phyloP scores from a whole-genome alignment of 768 basidiomycete genomes.

The Fibroporia radiculosa region DNA sequence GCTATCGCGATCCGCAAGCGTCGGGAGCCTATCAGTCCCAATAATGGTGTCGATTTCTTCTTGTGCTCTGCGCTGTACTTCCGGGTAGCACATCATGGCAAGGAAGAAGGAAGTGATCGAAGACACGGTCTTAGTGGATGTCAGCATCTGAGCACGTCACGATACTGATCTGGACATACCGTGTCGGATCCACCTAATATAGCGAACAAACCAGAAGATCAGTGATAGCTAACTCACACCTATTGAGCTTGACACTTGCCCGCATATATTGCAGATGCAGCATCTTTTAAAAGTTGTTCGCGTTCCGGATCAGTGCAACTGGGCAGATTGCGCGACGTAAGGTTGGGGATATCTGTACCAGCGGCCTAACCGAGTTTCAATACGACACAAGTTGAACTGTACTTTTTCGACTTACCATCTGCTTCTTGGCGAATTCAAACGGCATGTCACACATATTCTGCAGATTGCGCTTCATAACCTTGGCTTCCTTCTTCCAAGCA shows the following conservation, averaged over 20 bases:
- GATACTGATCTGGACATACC: slow-evolving; percentile 16
- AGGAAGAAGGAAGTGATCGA: slow-evolving; percentile 11
- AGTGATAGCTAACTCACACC: not conserved
- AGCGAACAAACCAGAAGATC: not conserved
- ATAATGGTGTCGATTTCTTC: slow-evolving; percentile 28
- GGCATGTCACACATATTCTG: slow-evolving; percentile 18
- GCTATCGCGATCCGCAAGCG: slow-evolving; percentile 18
- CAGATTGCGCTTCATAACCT: slow-evolving; percentile 17
- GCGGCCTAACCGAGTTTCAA: slow-evolving; percentile 6
- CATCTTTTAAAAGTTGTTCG: slow-evolving; percentile 58
- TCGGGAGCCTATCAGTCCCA: slow-evolving; percentile 37
- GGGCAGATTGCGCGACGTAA: slow-evolving; percentile 15
- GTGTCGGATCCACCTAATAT: slow-evolving; percentile 3
- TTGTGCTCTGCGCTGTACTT: slow-evolving; percentile 29
- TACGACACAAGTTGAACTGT: too few relatives aligned
- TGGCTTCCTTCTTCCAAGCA: slow-evolving; percentile 26
- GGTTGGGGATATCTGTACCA: slow-evolving; percentile 15
- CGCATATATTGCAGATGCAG: slow-evolving; percentile 21
- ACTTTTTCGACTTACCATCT: slow-evolving; percentile 21
- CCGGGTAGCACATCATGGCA: slow-evolving; percentile 31
- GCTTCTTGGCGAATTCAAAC: slow-evolving; percentile 24
- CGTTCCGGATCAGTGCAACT: slow-evolving; percentile 44
- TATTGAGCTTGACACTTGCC: not conserved
- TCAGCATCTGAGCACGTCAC: not conserved
- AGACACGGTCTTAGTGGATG: not conserved